Percentiles rank a stretch among this genome's conserved stretches.
Evolutionary conservation across 2,329 filamentous ascomycete species (phyloP).

Genomic region (Fusarium sp.): DNA sequence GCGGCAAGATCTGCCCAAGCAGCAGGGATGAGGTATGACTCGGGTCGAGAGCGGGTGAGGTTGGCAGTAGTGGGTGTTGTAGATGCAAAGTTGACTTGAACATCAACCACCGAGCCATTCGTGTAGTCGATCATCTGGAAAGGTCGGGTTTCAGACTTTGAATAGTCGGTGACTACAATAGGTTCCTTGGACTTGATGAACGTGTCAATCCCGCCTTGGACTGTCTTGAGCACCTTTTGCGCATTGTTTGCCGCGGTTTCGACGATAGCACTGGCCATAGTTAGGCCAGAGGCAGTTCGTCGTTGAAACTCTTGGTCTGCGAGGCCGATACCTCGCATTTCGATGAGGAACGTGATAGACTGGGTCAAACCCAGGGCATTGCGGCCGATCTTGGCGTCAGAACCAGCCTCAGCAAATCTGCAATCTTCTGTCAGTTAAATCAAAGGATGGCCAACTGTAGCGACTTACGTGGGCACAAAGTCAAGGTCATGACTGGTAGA

Average conservation of each 20-base stretch:
- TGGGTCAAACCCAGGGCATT: constrained; percentile 47
- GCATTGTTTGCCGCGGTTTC: constrained; percentile 48
- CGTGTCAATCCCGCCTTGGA: constrained; percentile 42
- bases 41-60: constrained; percentile 46
- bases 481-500: constrained; percentile 24
- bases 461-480: constrained; percentile 24
- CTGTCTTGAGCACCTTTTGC: constrained; percentile 40
- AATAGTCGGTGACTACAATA: constrained; percentile 46
- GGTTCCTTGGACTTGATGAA: constrained; percentile 46
- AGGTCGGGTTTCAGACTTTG: constrained; percentile 28
- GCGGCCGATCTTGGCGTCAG: constrained; percentile 48
- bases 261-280: constrained; percentile 44
- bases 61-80: constrained; percentile 45
- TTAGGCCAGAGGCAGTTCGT: constrained; percentile 44
- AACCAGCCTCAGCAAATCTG: constrained; percentile 45
- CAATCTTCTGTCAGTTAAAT: background rate
- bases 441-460: accelerated
- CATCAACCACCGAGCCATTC: constrained; percentile 44
- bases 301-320: constrained; percentile 49
- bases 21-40: constrained; percentile 47
- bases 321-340: constrained; percentile 48
- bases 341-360: constrained; percentile 46
- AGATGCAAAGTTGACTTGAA: constrained; percentile 46
- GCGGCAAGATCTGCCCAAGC: constrained; percentile 47
- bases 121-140: constrained; percentile 45